phyloP scores from a whole-genome alignment of 768 basidiomycete species.

The Thelephora ganbajun region DNA sequence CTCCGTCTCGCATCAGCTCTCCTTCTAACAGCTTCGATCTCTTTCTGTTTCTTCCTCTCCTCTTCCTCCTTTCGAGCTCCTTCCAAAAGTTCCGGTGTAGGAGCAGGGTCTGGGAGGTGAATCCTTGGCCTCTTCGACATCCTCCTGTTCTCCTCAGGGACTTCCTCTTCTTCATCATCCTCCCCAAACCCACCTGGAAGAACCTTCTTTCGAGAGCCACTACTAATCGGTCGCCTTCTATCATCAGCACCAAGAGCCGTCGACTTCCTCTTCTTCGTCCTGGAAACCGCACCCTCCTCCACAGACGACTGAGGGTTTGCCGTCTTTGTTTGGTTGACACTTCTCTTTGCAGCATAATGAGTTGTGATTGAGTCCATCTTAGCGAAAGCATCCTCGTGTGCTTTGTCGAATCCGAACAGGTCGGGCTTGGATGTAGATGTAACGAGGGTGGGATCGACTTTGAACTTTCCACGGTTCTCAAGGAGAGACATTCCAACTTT shows the following conservation, averaged over 20 bases:
- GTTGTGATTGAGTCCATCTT: slow-evolving; percentile 68
- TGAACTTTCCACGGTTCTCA: slow-evolving; percentile 12
- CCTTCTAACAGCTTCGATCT: slow-evolving; percentile 45
- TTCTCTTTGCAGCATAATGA: slow-evolving; percentile 33
- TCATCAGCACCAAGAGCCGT: slow-evolving; percentile 29
- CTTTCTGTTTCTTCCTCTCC: slow-evolving; percentile 24
- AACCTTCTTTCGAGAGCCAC: slow-evolving; percentile 26
- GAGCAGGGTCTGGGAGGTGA: background rate
- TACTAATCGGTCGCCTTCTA: slow-evolving; percentile 22
- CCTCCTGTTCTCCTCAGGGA: slow-evolving; percentile 21
- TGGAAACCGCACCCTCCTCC: background rate
- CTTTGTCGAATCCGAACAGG: slow-evolving; percentile 31
- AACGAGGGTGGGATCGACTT: background rate
- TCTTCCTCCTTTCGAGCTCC: slow-evolving; percentile 12
- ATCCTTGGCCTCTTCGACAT: slow-evolving; percentile 32
- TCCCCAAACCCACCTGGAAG: slow-evolving; percentile 48
- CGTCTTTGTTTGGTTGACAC: slow-evolving; percentile 12
- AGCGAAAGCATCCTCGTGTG: slow-evolving; percentile 50
- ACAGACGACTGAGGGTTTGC: background rate
- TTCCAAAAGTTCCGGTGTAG: slow-evolving; percentile 1
- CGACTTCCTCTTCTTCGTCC: slow-evolving; percentile 32
- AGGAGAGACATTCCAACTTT: slow-evolving; percentile 33
- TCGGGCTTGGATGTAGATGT: slow-evolving; percentile 6
- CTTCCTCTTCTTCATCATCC: slow-evolving; percentile 24
- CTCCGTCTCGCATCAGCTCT: slow-evolving; percentile 52